These are phyloP conservation scores for Pharnaceum exiguum DNA, from an alignment of 148 eudicot species.

Conservation along the genomic window DNA sequence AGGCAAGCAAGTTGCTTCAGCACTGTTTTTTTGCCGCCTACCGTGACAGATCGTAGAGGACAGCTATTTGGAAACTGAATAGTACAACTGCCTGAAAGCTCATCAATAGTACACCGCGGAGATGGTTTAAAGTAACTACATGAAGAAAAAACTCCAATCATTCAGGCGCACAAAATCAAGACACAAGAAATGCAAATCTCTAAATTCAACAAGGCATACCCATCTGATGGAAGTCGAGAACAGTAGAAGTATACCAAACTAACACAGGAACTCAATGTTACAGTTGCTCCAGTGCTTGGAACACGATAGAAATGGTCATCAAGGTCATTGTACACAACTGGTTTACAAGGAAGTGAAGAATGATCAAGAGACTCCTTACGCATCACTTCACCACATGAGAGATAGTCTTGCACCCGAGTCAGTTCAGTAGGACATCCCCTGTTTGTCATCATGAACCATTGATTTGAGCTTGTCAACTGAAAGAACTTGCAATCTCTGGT, in stretches of 20 bases:
- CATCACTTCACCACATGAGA: slow-evolving; percentile 66
- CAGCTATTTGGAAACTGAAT: slow-evolving; percentile 67
- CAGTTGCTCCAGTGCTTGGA: slow-evolving; percentile 70
- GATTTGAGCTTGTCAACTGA: too few species aligned
- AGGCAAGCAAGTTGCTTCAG: slow-evolving; percentile 71
- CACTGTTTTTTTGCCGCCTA: slow-evolving; percentile 40
- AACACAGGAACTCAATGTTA: slow-evolving; percentile 67
- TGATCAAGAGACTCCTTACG: slow-evolving; percentile 61
- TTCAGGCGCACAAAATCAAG: not conserved
- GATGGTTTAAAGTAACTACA: slow-evolving; percentile 76
- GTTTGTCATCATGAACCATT: slow-evolving; percentile 1
- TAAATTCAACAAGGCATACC: slow-evolving; percentile 36
- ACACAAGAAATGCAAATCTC: not conserved
- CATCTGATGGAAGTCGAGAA: slow-evolving; percentile 83
- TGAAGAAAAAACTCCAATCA: slow-evolving; percentile 12
- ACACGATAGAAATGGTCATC: slow-evolving; percentile 53
- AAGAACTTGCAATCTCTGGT: too few species aligned
- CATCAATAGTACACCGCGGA: slow-evolving; percentile 48
- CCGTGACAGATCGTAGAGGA: slow-evolving; percentile 44
- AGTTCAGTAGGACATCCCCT: slow-evolving; percentile 57
- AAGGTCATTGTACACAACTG: slow-evolving; percentile 33
- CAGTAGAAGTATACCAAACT: slow-evolving; percentile 65
- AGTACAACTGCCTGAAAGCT: slow-evolving; percentile 36
- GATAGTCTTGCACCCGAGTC: slow-evolving; percentile 40
- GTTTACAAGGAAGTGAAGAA: slow-evolving; percentile 61